phyloP scores from a whole-genome alignment of 495 filamentous ascomycete genomes.

The Neurospora sp. region DNA sequence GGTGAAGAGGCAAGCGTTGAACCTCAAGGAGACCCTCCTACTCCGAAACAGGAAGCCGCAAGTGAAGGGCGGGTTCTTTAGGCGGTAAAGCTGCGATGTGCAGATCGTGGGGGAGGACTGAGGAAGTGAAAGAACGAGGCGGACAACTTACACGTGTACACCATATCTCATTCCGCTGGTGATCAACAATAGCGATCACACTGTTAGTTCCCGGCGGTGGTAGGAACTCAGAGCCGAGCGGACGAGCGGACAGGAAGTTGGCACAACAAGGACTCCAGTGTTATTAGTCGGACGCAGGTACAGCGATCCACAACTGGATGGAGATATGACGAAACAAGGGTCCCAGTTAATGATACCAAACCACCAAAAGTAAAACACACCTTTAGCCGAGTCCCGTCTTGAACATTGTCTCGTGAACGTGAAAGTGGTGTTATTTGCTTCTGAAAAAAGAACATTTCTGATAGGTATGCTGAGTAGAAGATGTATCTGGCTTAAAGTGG shows the following conservation, averaged over 20 bases:
- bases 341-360: background rate
- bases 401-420: background rate
- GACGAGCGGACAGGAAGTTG: background rate
- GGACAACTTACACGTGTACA: background rate
- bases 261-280: background rate
- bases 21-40: slow-evolving; percentile 27
- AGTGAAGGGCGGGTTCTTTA: slow-evolving; percentile 28
- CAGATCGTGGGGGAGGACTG: background rate
- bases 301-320: background rate
- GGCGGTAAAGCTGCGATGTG: slow-evolving; percentile 22
- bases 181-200: background rate
- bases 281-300: background rate
- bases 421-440: background rate
- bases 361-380: background rate
- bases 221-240: background rate
- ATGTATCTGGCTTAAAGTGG: background rate
- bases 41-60: slow-evolving; percentile 21
- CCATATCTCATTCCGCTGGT: background rate
- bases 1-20: slow-evolving; percentile 19
- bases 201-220: background rate
- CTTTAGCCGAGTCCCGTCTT: background rate
- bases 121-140: background rate
- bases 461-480: background rate
- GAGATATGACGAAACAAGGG: background rate
- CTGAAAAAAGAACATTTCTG: background rate